These are phyloP conservation scores for Leccinum disarticulatum DNA, from an alignment of 768 basidiomycete species.

Conservation along the genomic window DNA sequence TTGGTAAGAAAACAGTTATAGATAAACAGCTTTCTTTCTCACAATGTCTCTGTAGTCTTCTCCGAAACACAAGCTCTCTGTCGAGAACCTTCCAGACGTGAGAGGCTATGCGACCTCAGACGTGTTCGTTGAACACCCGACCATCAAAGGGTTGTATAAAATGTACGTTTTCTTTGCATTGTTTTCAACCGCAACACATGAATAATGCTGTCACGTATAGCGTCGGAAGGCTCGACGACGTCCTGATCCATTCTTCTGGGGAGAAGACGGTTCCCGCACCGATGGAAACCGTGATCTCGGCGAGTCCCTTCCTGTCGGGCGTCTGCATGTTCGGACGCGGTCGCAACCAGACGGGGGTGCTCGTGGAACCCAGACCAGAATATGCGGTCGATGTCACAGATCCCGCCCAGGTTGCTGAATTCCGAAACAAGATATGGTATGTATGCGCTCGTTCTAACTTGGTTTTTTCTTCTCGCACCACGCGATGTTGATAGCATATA, in stretches of 20 bases:
- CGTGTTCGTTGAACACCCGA: slow-evolving; percentile 44
- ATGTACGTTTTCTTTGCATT: slow-evolving; percentile 28
- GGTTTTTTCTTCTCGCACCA: not conserved
- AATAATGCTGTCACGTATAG: slow-evolving; percentile 16
- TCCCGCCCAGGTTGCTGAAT: slow-evolving; percentile 27
- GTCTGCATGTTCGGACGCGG: slow-evolving; percentile 42
- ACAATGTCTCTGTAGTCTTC: slow-evolving; percentile 21
- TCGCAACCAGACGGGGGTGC: slow-evolving; percentile 28
- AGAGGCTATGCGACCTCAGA: slow-evolving; percentile 46
- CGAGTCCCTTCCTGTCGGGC: slow-evolving; percentile 26
- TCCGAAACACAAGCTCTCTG: slow-evolving; percentile 27
- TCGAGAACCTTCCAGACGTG: slow-evolving; percentile 38
- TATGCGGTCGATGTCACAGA: slow-evolving; percentile 34
- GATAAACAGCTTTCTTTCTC: not conserved
- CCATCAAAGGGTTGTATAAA: slow-evolving; percentile 42
- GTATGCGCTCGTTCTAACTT: not conserved
- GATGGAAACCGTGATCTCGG: slow-evolving; percentile 33
- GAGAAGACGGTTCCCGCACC: slow-evolving; percentile 35
- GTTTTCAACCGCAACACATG: not conserved
- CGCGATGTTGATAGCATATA: not conserved
- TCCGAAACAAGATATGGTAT: slow-evolving; percentile 41
- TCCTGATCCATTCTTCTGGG: slow-evolving; percentile 31
- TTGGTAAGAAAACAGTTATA: slow-evolving; percentile 26
- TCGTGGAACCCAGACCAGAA: slow-evolving; percentile 34
- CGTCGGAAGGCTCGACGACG: slow-evolving; percentile 40